phyloP scores from a whole-genome alignment of 83 land plant species.

The Thuja plicata region DNA sequence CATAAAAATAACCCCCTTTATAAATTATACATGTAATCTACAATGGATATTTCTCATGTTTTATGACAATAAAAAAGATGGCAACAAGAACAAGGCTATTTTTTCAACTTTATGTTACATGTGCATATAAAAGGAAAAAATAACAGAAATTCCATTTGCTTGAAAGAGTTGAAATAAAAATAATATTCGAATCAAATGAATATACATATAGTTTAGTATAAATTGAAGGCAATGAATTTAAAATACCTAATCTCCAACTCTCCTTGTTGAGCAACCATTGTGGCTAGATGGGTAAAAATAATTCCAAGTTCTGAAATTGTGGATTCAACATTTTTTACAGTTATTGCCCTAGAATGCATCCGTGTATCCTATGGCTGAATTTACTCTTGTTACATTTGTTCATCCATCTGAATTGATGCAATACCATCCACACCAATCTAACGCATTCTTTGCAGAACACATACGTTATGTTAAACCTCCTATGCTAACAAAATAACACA shows the following conservation, averaged over 20 bases:
- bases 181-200: neutral
- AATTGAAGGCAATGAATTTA: neutral
- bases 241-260: constrained; percentile 63
- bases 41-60: neutral
- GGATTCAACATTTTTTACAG: constrained; percentile 69
- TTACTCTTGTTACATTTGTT: constrained; percentile 66
- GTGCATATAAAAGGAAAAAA: neutral
- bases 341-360: constrained; percentile 42
- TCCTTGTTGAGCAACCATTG: constrained; percentile 73
- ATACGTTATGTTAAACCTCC: neutral
- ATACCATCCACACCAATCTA: constrained; percentile 39
- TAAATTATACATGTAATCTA: neutral
- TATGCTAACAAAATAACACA: neutral
- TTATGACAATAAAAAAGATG: neutral
- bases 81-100: neutral
- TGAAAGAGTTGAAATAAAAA: neutral
- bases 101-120: neutral
- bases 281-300: constrained; percentile 60
- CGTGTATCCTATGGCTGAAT: constrained; percentile 62
- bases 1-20: neutral
- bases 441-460: constrained; percentile 30
- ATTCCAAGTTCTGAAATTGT: constrained; percentile 65
- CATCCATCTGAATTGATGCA: constrained; percentile 43
- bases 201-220: constrained; percentile 27
- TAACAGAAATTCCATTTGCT: neutral